Evolutionary conservation across 129 eudicot species (phyloP).

Genomic region (Artemisia argyi): DNA sequence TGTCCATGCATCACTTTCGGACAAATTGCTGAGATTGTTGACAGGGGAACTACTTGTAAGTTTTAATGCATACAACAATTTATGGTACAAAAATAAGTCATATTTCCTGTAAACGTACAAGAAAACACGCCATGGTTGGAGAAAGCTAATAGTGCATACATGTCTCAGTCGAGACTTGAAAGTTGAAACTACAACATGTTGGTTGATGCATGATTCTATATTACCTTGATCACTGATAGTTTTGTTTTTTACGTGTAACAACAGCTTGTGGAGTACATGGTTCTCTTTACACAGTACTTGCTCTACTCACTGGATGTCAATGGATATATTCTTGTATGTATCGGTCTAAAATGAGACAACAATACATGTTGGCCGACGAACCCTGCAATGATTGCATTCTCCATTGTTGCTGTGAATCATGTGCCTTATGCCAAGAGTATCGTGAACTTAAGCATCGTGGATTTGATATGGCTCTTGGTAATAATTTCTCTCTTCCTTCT

Average conservation of each 20-base stretch:
- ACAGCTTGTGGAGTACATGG: conserved; percentile 8
- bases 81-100: neutral
- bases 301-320: neutral
- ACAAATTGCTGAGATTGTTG: conserved; percentile 59
- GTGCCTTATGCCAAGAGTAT: conserved; percentile 71
- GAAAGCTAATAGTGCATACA: too few species aligned
- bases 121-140: too few species aligned
- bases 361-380: conserved; percentile 41
- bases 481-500: neutral
- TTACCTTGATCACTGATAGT: neutral
- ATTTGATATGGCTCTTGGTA: conserved; percentile 57
- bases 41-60: conserved; percentile 67
- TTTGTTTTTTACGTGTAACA: neutral
- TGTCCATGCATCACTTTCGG: conserved; percentile 84
- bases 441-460: conserved; percentile 69
- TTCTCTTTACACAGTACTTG: conserved; percentile 3
- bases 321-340: conserved; percentile 28
- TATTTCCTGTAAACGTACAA: too few species aligned
- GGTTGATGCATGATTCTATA: neutral
- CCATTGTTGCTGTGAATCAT: conserved; percentile 55
- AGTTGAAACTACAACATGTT: too few species aligned
- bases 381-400: conserved; percentile 55
- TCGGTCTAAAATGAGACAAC: conserved; percentile 51
- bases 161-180: too few species aligned
- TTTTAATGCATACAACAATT: neutral